Percentiles rank a stretch among this genome's conserved stretches.
Conservation (phyloP, 2,329 filamentous ascomycete species). For the Aspergillus sp. region DNA sequence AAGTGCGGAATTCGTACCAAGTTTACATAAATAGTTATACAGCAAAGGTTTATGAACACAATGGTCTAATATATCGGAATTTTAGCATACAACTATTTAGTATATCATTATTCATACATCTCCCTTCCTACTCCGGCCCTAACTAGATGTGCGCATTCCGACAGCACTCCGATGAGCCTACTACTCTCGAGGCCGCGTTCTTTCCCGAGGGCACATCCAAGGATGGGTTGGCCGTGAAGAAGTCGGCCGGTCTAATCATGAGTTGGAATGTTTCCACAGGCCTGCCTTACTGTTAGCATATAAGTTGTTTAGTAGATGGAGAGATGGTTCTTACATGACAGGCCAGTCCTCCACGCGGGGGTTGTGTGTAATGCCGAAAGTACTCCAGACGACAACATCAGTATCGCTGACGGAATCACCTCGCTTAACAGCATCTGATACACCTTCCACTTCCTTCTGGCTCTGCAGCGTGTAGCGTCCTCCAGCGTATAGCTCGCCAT, state of each 20-base stretch:
- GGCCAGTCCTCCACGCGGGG: slow-evolving; percentile 47
- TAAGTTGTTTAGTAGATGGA: not conserved
- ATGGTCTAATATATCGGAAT: not conserved
- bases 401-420: slow-evolving; percentile 37
- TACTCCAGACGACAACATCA: slow-evolving; percentile 47
- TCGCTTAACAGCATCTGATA: slow-evolving; percentile 33
- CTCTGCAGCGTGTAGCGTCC: slow-evolving; percentile 57
- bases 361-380: slow-evolving; percentile 47
- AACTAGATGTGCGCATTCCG: slow-evolving; percentile 30
- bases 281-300: slow-evolving; percentile 22
- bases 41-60: no score
- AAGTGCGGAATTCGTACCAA: slow-evolving; percentile 1
- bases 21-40: no score
- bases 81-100: slow-evolving; percentile 5
- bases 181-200: slow-evolving; percentile 33
- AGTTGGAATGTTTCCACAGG: slow-evolving; percentile 40
- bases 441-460: slow-evolving; percentile 38
- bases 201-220: slow-evolving; percentile 52
- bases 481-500: slow-evolving; percentile 54
- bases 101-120: slow-evolving; percentile 9
- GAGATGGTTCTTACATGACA: slow-evolving; percentile 35
- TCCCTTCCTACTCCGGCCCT: not conserved
- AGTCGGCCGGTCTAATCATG: slow-evolving; percentile 52
- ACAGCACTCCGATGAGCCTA: slow-evolving; percentile 31
- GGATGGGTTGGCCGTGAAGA: slow-evolving; percentile 54